A percentile compares a stretch with the other conserved stretches of the same genome.
Conservation (phyloP, 306 rosid species). For the Vachellia collinsii region DNA sequence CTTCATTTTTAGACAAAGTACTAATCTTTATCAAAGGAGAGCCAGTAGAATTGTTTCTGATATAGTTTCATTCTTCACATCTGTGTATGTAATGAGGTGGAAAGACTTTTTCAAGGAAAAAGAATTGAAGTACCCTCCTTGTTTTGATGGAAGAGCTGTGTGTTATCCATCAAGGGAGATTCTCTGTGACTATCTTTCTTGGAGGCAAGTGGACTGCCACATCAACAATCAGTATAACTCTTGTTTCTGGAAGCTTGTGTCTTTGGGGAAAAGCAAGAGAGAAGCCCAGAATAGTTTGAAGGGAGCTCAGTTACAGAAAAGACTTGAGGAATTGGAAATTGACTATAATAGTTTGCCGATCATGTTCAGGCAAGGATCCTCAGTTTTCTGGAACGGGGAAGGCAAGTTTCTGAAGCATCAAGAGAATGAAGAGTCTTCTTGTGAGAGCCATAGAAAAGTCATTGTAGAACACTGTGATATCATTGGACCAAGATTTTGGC, state of each 20-base stretch:
- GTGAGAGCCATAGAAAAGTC: constrained; percentile 42
- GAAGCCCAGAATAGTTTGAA: constrained; percentile 69
- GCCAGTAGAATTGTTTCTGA: constrained; percentile 63
- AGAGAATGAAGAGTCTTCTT: constrained; percentile 39
- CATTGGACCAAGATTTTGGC: constrained; percentile 68
- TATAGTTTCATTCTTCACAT: constrained; percentile 72
- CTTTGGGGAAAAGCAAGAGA: constrained; percentile 70
- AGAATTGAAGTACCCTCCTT: constrained; percentile 66
- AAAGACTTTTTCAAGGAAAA: constrained; percentile 53
- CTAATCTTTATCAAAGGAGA: constrained; percentile 57
- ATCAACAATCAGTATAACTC: constrained; percentile 90
- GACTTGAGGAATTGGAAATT: constrained; percentile 64
- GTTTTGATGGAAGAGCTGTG: constrained; percentile 82
- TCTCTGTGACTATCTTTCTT: constrained; percentile 74
- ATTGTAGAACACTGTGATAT: constrained; percentile 58
- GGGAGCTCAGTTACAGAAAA: constrained; percentile 77
- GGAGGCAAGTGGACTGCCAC: constrained; percentile 98
- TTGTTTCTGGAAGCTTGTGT: constrained; percentile 88
- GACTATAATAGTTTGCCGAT: constrained; percentile 61
- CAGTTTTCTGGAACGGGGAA: constrained; percentile 58
- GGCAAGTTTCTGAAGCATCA: constrained; percentile 31
- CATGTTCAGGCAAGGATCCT: constrained; percentile 81
- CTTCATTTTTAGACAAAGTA: constrained; percentile 66
- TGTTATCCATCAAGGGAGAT: constrained; percentile 79
- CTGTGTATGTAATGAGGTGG: constrained; percentile 68